Base-by-base conservation (phyloP, 129 eudicot genomes). In the Ambrosia artemisiifolia region DNA sequence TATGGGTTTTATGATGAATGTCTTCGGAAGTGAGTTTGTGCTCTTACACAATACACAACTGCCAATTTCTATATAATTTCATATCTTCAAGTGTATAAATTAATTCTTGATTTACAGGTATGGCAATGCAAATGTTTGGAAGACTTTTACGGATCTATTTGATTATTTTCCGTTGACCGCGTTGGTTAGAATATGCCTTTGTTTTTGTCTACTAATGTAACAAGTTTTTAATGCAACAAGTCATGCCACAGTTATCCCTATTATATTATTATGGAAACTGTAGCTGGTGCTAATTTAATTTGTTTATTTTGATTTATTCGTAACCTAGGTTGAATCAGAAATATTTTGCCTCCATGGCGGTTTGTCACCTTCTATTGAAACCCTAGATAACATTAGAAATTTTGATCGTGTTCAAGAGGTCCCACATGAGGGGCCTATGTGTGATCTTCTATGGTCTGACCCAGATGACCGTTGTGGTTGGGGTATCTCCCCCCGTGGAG, bases 331-430 rank as follows among this genome's bases (percentile, higher is more conserved):
- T 63, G 98, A 92, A 75, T 92, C 98, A 13, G 98, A 92, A 73
- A 92, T 92, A 70, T 93, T 93, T 67, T 89, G 98, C 49, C 87
- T 93, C 47, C 98, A 89, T 78, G 98, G 98, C 71, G 98, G 98
- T 38, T 70, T 93, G 78, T 93, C 98, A 60, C 98, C 98, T 5
- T 89, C 96, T 3, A 79, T 93, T 63, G 98, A 93, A 79, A 93
- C 96, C 54, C 92, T 93, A 38, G 98, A 93, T 61, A 85, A 81
- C 62, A 89, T 93, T 56, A 84, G 98, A 65, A 89, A 85, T 62
- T 93, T 93, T 74, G 98, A 93, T 61, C 98, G 98, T 72, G 96
- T 93, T 63, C 98, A 93, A 87, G 98, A 93, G 80, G 98, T 93
- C 54, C 96, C 98, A 70, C 98, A 93, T 54, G 98, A 93, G 73